Percentiles rank a stretch among this genome's conserved stretches.
Evolutionary conservation across 2,329 filamentous ascomycete genomes (phyloP).

Genomic region (Colletotrichum endophyticum): DNA sequence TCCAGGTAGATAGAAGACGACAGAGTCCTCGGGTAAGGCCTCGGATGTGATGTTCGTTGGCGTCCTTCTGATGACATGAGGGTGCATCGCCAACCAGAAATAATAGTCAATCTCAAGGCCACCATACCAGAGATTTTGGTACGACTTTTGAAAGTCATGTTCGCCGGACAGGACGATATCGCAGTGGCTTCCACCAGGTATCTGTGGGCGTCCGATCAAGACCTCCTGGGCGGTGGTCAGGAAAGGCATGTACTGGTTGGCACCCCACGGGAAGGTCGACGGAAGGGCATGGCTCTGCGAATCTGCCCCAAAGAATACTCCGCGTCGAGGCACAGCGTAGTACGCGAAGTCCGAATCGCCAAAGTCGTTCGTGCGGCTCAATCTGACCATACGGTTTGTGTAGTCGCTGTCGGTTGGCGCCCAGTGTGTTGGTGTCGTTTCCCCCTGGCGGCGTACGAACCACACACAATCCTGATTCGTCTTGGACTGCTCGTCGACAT

Average conservation of each 20-base stretch:
- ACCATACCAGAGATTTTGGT: constrained; percentile 1
- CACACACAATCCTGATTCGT: constrained; percentile 5
- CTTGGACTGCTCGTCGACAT: background rate
- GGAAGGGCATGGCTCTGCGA: background rate
- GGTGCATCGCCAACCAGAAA: background rate
- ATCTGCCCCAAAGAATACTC: background rate
- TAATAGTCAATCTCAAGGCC: constrained; percentile 6
- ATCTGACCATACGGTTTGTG: background rate
- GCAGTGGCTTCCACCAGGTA: background rate
- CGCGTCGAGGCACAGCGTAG: background rate
- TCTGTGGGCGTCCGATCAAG: constrained; percentile 22
- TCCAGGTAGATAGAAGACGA: constrained; percentile 13
- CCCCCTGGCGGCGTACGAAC: constrained; percentile 24
- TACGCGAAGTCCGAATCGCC: constrained; percentile 7
- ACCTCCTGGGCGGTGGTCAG: constrained; percentile 30
- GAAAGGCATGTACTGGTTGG: constrained; percentile 29
- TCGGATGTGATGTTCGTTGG: background rate
- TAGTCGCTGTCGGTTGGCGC: constrained; percentile 25
- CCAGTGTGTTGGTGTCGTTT: constrained; percentile 16
- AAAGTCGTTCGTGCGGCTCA: background rate
- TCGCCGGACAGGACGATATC: background rate
- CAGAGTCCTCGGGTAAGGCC: background rate
- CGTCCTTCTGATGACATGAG: background rate
- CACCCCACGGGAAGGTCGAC: constrained; percentile 21
- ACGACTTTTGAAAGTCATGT: background rate